A percentile compares a stretch with the other conserved stretches of the same genome.
These are phyloP conservation scores for Rhodofomes roseus DNA, from an alignment of 1,284 basidiomycete genomes.

Conservation along the genomic window DNA sequence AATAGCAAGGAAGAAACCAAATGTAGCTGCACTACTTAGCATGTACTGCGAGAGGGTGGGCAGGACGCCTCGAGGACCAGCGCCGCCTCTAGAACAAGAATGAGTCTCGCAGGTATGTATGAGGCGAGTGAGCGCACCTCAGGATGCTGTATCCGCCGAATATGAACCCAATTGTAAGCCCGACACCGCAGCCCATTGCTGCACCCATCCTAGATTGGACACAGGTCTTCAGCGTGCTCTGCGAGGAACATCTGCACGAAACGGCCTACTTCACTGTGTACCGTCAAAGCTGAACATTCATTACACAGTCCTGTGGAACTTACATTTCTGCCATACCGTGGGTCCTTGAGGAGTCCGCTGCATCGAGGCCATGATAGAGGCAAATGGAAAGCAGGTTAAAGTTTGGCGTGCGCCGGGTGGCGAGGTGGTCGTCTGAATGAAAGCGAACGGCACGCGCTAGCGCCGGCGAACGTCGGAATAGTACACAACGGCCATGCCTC, in stretches of 20 bases:
- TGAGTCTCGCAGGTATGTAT: neutral
- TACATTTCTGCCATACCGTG: slow-evolving; percentile 74
- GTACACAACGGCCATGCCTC: slow-evolving; percentile 7
- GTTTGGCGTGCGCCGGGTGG: neutral
- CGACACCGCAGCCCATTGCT: slow-evolving; percentile 88
- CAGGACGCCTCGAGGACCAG: slow-evolving; percentile 82
- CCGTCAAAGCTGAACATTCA: neutral
- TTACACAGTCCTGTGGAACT: slow-evolving; percentile 23
- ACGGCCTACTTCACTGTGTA: slow-evolving; percentile 30
- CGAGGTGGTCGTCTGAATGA: slow-evolving; percentile 5
- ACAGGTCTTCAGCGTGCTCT: slow-evolving; percentile 1
- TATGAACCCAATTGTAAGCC: slow-evolving; percentile 93
- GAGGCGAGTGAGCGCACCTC: slow-evolving; percentile 48
- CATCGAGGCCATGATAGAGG: slow-evolving; percentile 29
- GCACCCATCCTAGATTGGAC: slow-evolving; percentile 76
- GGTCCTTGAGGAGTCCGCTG: slow-evolving; percentile 51
- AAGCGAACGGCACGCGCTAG: neutral
- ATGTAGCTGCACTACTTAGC: slow-evolving; percentile 86
- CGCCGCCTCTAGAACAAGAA: slow-evolving; percentile 60
- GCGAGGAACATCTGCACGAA: slow-evolving; percentile 7
- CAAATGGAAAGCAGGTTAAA: neutral
- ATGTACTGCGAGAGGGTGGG: slow-evolving; percentile 93
- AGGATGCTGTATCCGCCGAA: slow-evolving; percentile 91
- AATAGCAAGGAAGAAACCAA: slow-evolving; percentile 82
- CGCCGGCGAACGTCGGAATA: neutral